Conservation (phyloP, 2,329 filamentous ascomycete genomes). For the Colletotrichum sublineola region DNA sequence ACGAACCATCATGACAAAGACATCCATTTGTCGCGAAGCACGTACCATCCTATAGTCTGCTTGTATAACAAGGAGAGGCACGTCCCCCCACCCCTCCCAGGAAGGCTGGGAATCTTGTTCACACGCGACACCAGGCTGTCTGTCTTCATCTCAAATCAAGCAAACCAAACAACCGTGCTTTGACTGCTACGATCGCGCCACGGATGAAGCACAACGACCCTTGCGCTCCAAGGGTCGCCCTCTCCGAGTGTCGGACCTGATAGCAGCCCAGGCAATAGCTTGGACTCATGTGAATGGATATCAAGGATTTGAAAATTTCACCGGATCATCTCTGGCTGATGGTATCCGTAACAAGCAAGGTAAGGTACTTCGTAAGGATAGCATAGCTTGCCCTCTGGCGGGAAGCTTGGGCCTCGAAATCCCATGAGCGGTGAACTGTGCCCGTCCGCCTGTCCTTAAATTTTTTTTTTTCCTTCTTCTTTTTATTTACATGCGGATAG, state of each 20-base stretch:
- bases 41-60: not conserved
- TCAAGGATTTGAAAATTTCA: slow-evolving; percentile 2
- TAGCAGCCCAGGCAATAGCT: not conserved
- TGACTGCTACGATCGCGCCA: not conserved
- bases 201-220: not conserved
- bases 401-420: not conserved
- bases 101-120: not conserved
- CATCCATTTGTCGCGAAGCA: not conserved
- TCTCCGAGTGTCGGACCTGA: not conserved
- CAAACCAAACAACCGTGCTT: not conserved
- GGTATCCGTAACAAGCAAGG: not conserved
- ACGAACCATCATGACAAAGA: not conserved
- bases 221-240: not conserved
- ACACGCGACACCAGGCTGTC: not conserved
- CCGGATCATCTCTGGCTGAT: not conserved
- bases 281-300: not conserved
- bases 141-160: not conserved
- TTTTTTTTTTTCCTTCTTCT: not conserved
- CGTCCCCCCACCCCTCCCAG: not conserved
- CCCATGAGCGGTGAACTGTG: not conserved
- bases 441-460: not conserved
- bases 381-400: not conserved
- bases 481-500: not conserved
- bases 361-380: not conserved
- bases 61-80: not conserved